Evolutionary conservation across 495 filamentous ascomycete genomes (phyloP).

Genomic region (Penicillium cataractarum): DNA sequence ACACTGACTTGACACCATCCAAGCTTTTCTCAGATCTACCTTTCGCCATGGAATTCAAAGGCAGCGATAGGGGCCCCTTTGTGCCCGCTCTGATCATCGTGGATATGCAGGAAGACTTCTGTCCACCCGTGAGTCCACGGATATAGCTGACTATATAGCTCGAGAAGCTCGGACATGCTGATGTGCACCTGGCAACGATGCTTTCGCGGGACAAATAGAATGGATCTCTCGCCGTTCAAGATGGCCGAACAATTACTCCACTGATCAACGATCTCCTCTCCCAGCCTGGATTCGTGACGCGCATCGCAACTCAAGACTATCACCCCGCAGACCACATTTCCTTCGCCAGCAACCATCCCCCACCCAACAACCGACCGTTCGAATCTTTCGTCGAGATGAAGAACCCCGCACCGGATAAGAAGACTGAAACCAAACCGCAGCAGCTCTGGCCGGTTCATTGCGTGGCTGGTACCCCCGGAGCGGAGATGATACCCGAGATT

Average conservation of each 20-base stretch:
- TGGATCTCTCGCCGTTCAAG: slow-evolving; percentile 77
- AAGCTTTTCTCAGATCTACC: neutral
- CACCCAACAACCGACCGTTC: slow-evolving; percentile 69
- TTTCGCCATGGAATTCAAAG: slow-evolving; percentile 15
- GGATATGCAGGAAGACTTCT: slow-evolving; percentile 97
- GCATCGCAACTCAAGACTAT: slow-evolving; percentile 86
- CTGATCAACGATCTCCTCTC: slow-evolving; percentile 75
- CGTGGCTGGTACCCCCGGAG: slow-evolving; percentile 72
- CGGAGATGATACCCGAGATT: slow-evolving; percentile 76
- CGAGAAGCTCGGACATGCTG: slow-evolving; percentile 15
- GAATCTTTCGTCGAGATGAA: slow-evolving; percentile 60
- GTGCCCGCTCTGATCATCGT: slow-evolving; percentile 68
- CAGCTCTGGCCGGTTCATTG: slow-evolving; percentile 91
- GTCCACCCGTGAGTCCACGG: slow-evolving; percentile 67
- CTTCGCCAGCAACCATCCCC: slow-evolving; percentile 78
- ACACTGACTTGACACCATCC: neutral
- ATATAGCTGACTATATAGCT: slow-evolving; percentile 7
- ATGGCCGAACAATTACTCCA: slow-evolving; percentile 69
- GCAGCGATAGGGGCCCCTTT: slow-evolving; percentile 10
- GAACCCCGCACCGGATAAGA: slow-evolving; percentile 65
- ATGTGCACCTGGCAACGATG: slow-evolving; percentile 12
- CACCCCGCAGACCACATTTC: slow-evolving; percentile 87
- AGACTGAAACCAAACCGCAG: slow-evolving; percentile 64
- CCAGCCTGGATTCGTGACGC: slow-evolving; percentile 67
- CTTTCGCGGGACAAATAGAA: slow-evolving; percentile 50